Conservation (phyloP, 345 rosid species). For the Eucalyptus virginea region DNA sequence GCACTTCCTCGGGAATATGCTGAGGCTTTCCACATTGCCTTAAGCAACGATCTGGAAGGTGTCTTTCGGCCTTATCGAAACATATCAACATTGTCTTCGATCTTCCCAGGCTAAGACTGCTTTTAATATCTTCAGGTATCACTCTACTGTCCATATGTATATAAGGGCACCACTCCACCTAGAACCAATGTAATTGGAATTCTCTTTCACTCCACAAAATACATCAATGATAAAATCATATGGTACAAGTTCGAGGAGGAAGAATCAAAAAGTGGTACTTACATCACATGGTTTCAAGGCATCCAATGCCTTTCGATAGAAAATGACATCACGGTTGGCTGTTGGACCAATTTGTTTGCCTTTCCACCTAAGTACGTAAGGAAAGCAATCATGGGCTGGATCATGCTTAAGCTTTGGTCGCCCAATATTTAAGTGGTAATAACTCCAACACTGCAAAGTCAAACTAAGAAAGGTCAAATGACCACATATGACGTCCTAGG, state of each 20-base stretch:
- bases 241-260: neutral
- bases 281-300: conserved; percentile 70
- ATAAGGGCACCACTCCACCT: conserved; percentile 97
- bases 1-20: conserved; percentile 78
- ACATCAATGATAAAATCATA: neutral
- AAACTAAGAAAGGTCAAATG: neutral
- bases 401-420: conserved; percentile 85
- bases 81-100: conserved; percentile 92
- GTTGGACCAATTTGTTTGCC: conserved; percentile 96
- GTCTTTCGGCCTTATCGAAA: conserved; percentile 98
- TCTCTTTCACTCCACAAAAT: neutral
- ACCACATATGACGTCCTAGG: neutral
- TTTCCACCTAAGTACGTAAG: conserved; percentile 86
- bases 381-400: conserved; percentile 74
- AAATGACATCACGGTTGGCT: conserved; percentile 80
- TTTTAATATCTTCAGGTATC: conserved; percentile 56
- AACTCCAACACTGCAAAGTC: conserved; percentile 81
- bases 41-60: conserved; percentile 90
- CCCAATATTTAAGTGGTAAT: conserved; percentile 81
- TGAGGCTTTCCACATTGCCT: conserved; percentile 77
- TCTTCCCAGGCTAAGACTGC: conserved; percentile 64
- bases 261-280: neutral
- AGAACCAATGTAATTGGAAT: conserved; percentile 1
- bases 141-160: conserved; percentile 49
- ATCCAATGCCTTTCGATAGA: conserved; percentile 78